Evolutionary conservation across 2,329 filamentous ascomycete species (phyloP), one percentile per base, ranked within the genome.

Genomic region (Monilinia fructigena): DNA sequence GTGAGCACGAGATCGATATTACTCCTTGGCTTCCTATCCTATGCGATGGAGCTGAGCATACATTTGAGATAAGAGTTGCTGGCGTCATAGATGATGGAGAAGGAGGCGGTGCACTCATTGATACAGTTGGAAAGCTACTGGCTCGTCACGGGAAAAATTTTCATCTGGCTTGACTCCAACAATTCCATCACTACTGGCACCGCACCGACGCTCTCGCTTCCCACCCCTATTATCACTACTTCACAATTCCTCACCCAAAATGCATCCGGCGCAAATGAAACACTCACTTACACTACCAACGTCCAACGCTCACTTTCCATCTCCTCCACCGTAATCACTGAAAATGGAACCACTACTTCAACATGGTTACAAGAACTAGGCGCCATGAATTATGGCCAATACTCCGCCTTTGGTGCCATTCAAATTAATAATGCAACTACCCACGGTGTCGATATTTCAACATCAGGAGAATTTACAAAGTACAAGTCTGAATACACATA

Each of bases 1-100:
- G 85, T 55, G 91, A 95, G 75, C 87, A 91, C 69, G 89, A 95
- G 75, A 91, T 96, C 69, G 92, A 96, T 73, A 87, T 96, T 58
- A 89, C 90, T 1, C 87, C 91, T 0, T 95, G 89, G 81, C 79
- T 95, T 3, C 86, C 89, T 0, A 67, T 89, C 1, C 81, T 95
- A 0, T 88, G 85, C 69, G 87, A 93, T 72, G 88, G 87, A 0
- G 71, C 79, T 2, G 71, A 80, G 8, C 90, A 94, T 75, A 86
- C 79, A 0, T 91, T 94, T 73, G 83, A 85, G 63, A 86, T 96
- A 60, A 80, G 82, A 26, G 83, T 95, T 5, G 82, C 83, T 0
- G 90, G 90, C 0, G 78, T 93, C 11, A 77, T 86, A 55, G 85
- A 91, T 69, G 78, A 76, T 62, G 81, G 80, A 1, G 75, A 78